A percentile compares a stretch with the other conserved stretches of the same genome.
Evolutionary conservation across 2,329 filamentous ascomycete genomes (phyloP).

Genomic region (Pseudohalonectria lignicola): DNA sequence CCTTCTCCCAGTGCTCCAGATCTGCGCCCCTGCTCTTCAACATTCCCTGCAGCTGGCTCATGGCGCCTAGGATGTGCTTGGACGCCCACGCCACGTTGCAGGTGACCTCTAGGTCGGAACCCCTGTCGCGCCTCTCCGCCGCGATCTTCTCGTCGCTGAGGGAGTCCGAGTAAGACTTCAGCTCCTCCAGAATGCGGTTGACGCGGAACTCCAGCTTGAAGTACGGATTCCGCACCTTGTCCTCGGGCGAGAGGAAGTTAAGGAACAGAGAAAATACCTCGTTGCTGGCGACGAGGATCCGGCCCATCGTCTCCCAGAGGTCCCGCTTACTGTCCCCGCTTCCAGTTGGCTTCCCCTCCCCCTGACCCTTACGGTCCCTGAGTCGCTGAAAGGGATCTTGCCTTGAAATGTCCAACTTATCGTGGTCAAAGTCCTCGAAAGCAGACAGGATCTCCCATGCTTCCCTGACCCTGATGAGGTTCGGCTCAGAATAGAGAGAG

Average conservation of each 20-base stretch:
- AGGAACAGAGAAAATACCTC: conserved; percentile 43
- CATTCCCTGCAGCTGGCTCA: conserved; percentile 26
- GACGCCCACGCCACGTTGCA: conserved; percentile 37
- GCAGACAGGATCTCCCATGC: conserved; percentile 39
- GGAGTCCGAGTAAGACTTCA: conserved; percentile 22
- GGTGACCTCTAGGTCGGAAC: conserved; percentile 17
- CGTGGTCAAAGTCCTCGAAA: conserved; percentile 24
- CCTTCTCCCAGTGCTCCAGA: conserved; percentile 24
- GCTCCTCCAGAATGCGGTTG: conserved; percentile 30
- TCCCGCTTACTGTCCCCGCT: conserved; percentile 17
- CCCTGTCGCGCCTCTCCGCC: neutral
- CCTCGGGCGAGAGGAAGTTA: conserved; percentile 29
- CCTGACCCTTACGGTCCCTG: too few relatives aligned
- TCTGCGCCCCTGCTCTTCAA: neutral
- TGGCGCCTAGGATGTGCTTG: conserved; percentile 29
- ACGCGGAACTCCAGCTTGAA: conserved; percentile 35
- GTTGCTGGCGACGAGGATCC: conserved; percentile 42
- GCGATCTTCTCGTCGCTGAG: neutral
- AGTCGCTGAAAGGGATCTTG: too few relatives aligned
- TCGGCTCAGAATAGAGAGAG: conserved; percentile 14
- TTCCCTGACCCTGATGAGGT: conserved; percentile 31
- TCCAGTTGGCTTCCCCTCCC: neutral
- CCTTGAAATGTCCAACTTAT: conserved; percentile 17
- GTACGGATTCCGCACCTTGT: conserved; percentile 34
- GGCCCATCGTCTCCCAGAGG: conserved; percentile 38